Percentiles rank a stretch among this genome's conserved stretches.
phyloP scores from a whole-genome alignment of 768 basidiomycete genomes.

The Lactarius hatsudake region DNA sequence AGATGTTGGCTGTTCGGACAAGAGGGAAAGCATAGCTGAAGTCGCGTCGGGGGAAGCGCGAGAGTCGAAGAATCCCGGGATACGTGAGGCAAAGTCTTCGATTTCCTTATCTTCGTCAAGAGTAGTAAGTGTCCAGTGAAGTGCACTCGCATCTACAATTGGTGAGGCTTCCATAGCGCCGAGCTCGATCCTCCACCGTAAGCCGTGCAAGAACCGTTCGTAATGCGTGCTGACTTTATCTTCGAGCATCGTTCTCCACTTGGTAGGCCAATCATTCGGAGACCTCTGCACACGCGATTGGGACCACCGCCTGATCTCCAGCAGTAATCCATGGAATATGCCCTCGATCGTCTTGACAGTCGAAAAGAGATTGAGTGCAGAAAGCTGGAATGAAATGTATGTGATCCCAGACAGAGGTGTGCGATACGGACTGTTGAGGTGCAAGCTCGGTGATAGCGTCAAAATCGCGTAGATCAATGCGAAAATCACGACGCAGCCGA shows the following conservation, averaged over 20 bases:
- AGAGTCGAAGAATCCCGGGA: not conserved
- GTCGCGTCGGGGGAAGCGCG: not conserved
- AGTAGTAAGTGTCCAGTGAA: not conserved
- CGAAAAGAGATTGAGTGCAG: not conserved
- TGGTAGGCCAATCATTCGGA: not conserved
- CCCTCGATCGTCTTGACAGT: not conserved
- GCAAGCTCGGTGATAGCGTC: not conserved
- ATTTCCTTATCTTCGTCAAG: not conserved
- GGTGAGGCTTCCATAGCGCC: not conserved
- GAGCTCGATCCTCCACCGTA: not conserved
- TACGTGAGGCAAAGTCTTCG: not conserved
- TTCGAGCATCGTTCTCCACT: not conserved
- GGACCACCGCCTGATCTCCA: not conserved
- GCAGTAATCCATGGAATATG: not conserved
- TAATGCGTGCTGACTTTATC: not conserved
- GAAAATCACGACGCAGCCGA: not conserved
- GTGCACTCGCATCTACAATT: not conserved
- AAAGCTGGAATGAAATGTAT: not conserved
- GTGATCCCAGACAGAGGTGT: not conserved
- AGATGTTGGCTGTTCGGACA: not conserved
- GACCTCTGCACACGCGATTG: not conserved
- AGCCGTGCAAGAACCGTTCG: not conserved
- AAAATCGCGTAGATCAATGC: not conserved
- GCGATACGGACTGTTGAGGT: not conserved
- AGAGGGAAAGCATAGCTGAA: not conserved